Base-by-base conservation (phyloP, 2,329 filamentous ascomycete genomes). In the Zymoseptoria brevis region DNA sequence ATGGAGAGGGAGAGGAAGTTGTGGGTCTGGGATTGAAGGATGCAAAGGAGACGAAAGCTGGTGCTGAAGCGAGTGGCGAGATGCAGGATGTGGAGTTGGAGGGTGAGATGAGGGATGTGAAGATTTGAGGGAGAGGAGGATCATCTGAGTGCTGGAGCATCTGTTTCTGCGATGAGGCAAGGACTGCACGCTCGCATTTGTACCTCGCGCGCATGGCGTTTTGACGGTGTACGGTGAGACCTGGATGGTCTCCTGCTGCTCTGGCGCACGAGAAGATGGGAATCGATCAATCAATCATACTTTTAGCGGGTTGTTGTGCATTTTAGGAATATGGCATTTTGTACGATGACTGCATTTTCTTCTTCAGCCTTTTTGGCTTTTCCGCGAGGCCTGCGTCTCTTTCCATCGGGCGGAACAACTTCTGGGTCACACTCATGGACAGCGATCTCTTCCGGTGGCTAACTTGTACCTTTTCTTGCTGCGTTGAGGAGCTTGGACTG, bases 101-200 rank as follows among this genome's bases (percentile, higher is more conserved):
- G 64, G 70, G 69, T 50, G 77, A 78, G 62, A 75, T 80, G 71
- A 79, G 79, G 71, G 78, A 76, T 13, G 76, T 80, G 53, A 76
- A 78, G 67, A 79, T 80, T 55, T 72, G 59, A 57, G 13, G 41
- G n/a, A 45, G 48, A 19, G 60, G 54, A 6, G 2, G 8, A 19
- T 50, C 22, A n/a, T 50, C 30, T 35, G 30, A 35, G 8, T 35
- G 30, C 8, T 9, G 30, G 30, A 13, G 30, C 30, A 13, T 35
- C 22, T 24, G 21, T 22, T 22, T 22, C 8, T 30, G 7, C 5
- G 29, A 30, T 30, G 30, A 41, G 16, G 35, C 4, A 3, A 11
- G 11, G 16, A 41, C 9, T 41, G 4, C 35, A 13, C 1, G 11
- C 16, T 5, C 35, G 35, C 35, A 13, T 29, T 16, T 35, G 30